Evolutionary conservation across 2,329 filamentous ascomycete genomes (phyloP), one percentile per base, ranked within the genome.

Genomic region (Penicillium brasilianum): DNA sequence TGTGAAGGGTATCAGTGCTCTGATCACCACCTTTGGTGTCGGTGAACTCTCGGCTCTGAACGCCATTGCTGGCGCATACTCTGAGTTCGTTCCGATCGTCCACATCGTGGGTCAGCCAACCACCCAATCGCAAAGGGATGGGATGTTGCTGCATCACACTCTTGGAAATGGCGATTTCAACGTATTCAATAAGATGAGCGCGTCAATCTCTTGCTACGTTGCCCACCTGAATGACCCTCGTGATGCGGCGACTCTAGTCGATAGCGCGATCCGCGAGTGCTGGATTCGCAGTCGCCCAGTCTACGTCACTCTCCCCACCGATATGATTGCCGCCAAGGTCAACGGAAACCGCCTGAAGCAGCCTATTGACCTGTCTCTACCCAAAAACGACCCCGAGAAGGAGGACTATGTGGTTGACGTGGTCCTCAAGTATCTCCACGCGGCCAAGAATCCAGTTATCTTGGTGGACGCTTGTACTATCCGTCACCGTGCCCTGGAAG

Each of bases 391-490:
- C 25, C 71, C 80, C 0, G 90, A 89, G 64, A 87, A 86, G 61
- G 92, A 96, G 76, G 84, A 92, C 64, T 93, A 93, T 62, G 90
- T 94, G n/a, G 90, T 96, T 10, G 87, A 91, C 39, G 87, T 92
- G 16, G 85, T 96, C 11, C 80, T 93, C 60, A 88, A 88, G 74
- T 89, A 88, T 69, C 84, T 96, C 30, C 85, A 89, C 55, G 84
- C 82, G 0, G 91, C 92, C 11, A 87, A 90, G 76, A 87, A 86
- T 59, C 92, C 93, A 3, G 81, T 95, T 41, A 86, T 97, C 39
- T 81, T 97, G 7, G 88, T 96, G 6, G 93, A 97, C 75, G 91
- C 90, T 36, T 95, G 92, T 70, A 90, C 91, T 11, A 88, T 93
- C 65, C 87, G 92, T 36, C 90, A 95, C 72, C 84, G 88, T 44